Evolutionary conservation across 495 filamentous ascomycete genomes (phyloP).

Genomic region (Aspergillus affinis): DNA sequence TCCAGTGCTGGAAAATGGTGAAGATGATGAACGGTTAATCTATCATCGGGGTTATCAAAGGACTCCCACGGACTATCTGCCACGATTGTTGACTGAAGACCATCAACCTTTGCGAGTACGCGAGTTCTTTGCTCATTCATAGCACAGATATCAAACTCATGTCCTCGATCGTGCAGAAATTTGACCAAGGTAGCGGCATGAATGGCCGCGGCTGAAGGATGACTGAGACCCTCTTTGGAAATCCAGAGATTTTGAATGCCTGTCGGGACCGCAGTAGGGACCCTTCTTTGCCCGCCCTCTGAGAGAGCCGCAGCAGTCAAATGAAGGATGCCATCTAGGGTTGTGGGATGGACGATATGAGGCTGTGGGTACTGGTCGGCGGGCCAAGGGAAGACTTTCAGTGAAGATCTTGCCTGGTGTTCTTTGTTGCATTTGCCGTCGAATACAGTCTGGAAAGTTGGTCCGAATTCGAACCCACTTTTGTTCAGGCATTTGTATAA

Average conservation of each 20-base stretch:
- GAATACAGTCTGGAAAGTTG: slow-evolving; percentile 13
- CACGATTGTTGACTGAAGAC: slow-evolving; percentile 13
- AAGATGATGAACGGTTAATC: slow-evolving; percentile 1
- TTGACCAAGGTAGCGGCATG: slow-evolving; percentile 1
- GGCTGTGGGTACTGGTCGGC: slow-evolving; percentile 2
- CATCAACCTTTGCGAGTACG: slow-evolving; percentile 7
- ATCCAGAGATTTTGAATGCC: slow-evolving; percentile 9
- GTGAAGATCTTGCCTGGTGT: slow-evolving; percentile 8
- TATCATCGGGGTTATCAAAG: neutral
- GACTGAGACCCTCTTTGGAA: slow-evolving; percentile 11
- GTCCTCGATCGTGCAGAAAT: slow-evolving; percentile 4
- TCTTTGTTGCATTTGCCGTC: slow-evolving; percentile 6
- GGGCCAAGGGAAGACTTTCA: slow-evolving; percentile 6
- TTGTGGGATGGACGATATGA: no score
- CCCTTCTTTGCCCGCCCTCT: slow-evolving; percentile 1
- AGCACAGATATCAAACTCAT: slow-evolving; percentile 9
- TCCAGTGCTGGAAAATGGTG: slow-evolving; percentile 7
- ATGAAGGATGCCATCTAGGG: no score
- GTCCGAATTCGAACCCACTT: slow-evolving; percentile 14
- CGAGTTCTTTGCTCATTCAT: neutral
- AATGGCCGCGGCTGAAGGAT: neutral
- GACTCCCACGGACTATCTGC: neutral
- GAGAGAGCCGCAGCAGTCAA: slow-evolving; percentile 7
- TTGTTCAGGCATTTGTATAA: slow-evolving; percentile 7
- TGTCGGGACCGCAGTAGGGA: slow-evolving; percentile 12